Evolutionary conservation across 495 filamentous ascomycete species (phyloP), one percentile per base, ranked within the genome.

Genomic region (Cercophora samala): DNA sequence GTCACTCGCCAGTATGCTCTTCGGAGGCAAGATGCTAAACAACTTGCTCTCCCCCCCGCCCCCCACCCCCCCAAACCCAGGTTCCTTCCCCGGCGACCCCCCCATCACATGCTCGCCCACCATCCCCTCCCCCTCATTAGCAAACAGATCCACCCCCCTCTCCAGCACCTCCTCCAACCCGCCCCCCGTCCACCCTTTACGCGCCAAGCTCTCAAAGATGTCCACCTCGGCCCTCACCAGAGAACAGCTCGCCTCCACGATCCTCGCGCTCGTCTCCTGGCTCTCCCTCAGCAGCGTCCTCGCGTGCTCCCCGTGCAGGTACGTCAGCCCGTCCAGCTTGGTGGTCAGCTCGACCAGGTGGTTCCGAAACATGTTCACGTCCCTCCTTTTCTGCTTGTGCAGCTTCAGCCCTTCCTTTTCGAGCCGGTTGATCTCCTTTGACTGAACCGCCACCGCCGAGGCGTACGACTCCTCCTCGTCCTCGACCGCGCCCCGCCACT

Each of bases 141-240:
- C 84, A 67, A 89, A 89, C 17, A 88, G 76, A 70, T 89, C 87
- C 58, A 79, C 75, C n/a, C 85, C 86, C 68, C 80, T 82, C 65
- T 88, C 85, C 21, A 89, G 73, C 22, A 89, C 68, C 26, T 89
- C 87, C 52, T 88, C 86, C 22, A 89, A 73, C 0, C 87, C 87
- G 26, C 86, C 87, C 11, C 87, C 87, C 24, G 79, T 83, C 87
- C 87, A 89, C 4, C 86, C 87, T 66, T 89, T 89, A 62, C 85
- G 73, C 54, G 87, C 86, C 64, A 89, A 72, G 22, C 83, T 81
- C 75, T 89, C 87, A 69, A 88, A 89, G 60, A 89, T 88, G 66
- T 89, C 87, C 6, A 88, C 82, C 75, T 89, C 87, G 56, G 87
- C 87, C 22, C 87, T 80, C 23, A 88, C 86, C 4, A 89, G 77